phyloP scores from a whole-genome alignment of 192 early-diverging fungal genomes.

The Haplosporangium gracile region DNA sequence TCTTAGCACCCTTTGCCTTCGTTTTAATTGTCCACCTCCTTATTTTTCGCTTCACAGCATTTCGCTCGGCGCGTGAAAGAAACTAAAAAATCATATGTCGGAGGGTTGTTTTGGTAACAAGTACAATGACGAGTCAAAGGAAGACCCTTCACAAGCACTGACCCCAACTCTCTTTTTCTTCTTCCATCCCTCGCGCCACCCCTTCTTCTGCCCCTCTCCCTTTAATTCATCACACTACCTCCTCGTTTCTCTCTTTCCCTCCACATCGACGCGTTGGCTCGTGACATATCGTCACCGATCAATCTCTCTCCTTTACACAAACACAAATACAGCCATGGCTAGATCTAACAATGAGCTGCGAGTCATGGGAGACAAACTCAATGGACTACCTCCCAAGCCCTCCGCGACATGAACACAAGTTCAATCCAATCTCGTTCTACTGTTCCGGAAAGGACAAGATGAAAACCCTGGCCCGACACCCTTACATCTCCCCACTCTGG shows the following conservation, averaged over 20 bases:
- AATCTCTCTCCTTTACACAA: neutral
- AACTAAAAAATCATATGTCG: constrained; percentile 1
- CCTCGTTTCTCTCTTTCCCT: neutral
- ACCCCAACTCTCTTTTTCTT: neutral
- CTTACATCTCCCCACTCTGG: constrained; percentile 68
- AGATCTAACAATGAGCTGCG: constrained; percentile 66
- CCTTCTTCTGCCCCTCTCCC: neutral
- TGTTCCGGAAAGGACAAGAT: constrained; percentile 44
- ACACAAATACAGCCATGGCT: constrained; percentile 64
- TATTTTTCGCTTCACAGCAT: neutral
- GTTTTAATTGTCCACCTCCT: neutral
- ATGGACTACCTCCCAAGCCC: constrained; percentile 54
- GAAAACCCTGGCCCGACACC: constrained; percentile 54
- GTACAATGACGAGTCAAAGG: neutral
- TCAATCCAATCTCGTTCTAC: constrained; percentile 63
- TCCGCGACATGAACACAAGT: constrained; percentile 38
- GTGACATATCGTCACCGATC: neutral
- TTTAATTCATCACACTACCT: neutral
- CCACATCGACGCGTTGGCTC: neutral
- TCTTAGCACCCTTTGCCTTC: neutral
- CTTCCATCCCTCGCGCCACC: neutral
- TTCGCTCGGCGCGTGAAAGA: constrained; percentile 4
- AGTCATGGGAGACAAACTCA: constrained; percentile 60
- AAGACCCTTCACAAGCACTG: neutral
- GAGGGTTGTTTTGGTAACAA: neutral